These are phyloP conservation scores for Extremus antarcticus DNA, from an alignment of 495 filamentous ascomycete genomes.

Conservation along the genomic window DNA sequence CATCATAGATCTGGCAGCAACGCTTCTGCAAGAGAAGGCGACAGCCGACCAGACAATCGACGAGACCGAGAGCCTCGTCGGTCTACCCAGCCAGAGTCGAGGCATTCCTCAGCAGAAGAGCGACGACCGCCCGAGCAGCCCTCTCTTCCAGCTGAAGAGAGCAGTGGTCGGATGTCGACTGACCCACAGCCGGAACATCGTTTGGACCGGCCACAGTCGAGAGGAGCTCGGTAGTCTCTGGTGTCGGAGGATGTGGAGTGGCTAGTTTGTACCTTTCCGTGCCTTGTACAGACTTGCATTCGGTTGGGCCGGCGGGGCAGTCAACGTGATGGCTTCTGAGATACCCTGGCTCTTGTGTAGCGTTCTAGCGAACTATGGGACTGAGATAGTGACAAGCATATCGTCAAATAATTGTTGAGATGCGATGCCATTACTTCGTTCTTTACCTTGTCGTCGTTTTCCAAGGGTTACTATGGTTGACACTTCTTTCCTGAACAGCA, in stretches of 20 bases:
- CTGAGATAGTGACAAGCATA: too few species aligned
- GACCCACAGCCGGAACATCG: neutral
- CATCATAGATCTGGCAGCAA: slow-evolving; percentile 12
- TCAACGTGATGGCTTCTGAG: neutral
- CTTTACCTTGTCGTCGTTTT: too few species aligned
- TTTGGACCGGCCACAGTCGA: neutral
- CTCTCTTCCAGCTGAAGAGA: neutral
- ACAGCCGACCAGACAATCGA: slow-evolving; percentile 7
- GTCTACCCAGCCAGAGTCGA: neutral
- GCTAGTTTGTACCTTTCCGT: too few species aligned
- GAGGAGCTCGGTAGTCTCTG: too few species aligned
- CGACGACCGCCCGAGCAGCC: neutral
- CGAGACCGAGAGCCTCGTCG: slow-evolving; percentile 5
- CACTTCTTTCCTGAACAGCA: too few species aligned
- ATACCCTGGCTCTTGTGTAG: neutral
- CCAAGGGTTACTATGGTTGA: too few species aligned
- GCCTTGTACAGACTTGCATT: neutral
- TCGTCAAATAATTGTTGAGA: too few species aligned
- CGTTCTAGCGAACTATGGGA: slow-evolving; percentile 1
- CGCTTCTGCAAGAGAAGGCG: slow-evolving; percentile 5
- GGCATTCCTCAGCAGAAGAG: neutral
- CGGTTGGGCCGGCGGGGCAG: neutral
- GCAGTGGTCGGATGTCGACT: neutral
- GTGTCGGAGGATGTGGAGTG: neutral
- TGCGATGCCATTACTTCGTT: too few species aligned